Base-by-base conservation (phyloP, 768 basidiomycete species). In the Trametes cubensis region DNA sequence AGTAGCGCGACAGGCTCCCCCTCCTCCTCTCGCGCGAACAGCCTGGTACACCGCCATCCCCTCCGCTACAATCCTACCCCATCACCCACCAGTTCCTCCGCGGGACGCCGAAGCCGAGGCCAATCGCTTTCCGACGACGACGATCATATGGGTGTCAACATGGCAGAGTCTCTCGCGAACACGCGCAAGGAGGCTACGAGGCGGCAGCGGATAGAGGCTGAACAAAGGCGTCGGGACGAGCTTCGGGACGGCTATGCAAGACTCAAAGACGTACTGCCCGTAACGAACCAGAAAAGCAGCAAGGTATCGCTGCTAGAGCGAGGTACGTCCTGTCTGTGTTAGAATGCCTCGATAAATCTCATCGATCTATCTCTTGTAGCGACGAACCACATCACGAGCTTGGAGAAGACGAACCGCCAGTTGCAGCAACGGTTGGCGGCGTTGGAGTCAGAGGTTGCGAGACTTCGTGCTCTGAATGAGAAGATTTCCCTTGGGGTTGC, bases 251-350 rank as follows among this genome's bases (percentile, higher is more conserved):
- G 92, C 26, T 95, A 95, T 75, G 88, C 89, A 39, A 87, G 89
- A 71, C 79, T 95, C 74, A 93, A 92, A 76, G 92, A 94, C 64
- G 89, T 90, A 25, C 80, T 95, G 7, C 94, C 94, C 3, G 82
- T 88, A 55, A 90, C 89, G 14, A 94, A 92, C 75, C 92, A 94
- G 80, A 92, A 94, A 78, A 88, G 89, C 73, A 93, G 90, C 78
- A 95, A 95, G 73, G 90, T 94, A 18, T 92, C 90, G 25, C 77
- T 95, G 60, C 79, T 95, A 58, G 94, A 95, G 76, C 83, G 94
- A 83, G 91, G 92, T 93, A 70, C 62, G 83, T 71, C 39, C 26
- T 11, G 65, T 58, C 62, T 34, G 39, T 46, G 55, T 54, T 51
- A 39, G 55, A 48, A n/a, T 14, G 11, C 20, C 6, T 11, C 13